Evolutionary conservation across 108 stramenopile genomes (phyloP), one percentile per base, ranked within the genome.

Genomic region (Nitzschia putrida): DNA sequence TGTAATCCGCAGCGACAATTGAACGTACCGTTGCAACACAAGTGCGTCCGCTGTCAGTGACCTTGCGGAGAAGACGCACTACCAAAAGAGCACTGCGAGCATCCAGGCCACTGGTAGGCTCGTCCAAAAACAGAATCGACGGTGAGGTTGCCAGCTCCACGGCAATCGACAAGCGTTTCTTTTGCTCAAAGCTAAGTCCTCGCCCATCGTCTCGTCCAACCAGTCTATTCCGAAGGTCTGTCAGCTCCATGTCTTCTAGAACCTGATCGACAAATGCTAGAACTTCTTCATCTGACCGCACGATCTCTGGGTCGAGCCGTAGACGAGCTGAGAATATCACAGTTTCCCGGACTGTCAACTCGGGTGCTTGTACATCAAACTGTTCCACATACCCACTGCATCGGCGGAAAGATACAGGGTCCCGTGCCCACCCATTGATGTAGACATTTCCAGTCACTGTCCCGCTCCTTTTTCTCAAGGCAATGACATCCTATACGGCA

Each of bases 351-450:
- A 95, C 91, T 7, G 93, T 97, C 54, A 86, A 65, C 24, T 82
- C 79, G 11, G 93, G 86, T 53, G 80, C 57, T 73, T 95, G 92
- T 10, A 89, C 78, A 68, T 96, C 96, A 61, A 88, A 80, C 73
- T 97, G 96, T 72, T 95, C 93, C 10, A 93, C 91, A 65, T 97
- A 97, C 12, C 93, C 97, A 10, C 81, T 80, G 50, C 82, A 79
- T 53, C 85, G 47, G n/a, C 85, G 76, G 44, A 89, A 89, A 4
- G 85, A 81, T 22, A 61, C 66, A 44, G 78, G 57, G 42, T 89
- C 85, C 64, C 86, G 86, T 13, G 56, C 55, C 57, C 68, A 81
- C 16, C 89, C 89, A 45, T 87, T 87, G n/a, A 90, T 49, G 16
- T 69, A 73, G 50, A 92, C 80, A 20, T 87, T 77, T 49, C 91